Evolutionary conservation across 257 asterid species (phyloP), one percentile per base, ranked within the genome.

Genomic region (Voacanga thouarsii): DNA sequence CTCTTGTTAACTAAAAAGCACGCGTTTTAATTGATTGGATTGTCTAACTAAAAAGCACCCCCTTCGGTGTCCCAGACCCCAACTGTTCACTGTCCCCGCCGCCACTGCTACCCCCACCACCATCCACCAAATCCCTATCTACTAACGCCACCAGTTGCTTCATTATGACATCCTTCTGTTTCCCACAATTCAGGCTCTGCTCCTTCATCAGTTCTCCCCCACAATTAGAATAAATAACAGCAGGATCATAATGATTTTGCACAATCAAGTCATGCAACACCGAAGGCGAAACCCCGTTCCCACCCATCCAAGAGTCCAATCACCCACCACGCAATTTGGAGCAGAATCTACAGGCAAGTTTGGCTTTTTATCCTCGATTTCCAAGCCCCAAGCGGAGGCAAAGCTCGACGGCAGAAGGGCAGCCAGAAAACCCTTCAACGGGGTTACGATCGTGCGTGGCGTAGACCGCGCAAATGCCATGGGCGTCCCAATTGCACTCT

Each of bases 401-500:
- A n/a, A n/a, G 21, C 73, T 90, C 91, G 3, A 80, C 73, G 2
- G 88, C 87, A 67, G 94, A 78, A 7, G 98, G 99, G 45, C 96
- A 89, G 0, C 97, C 99, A 5, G 97, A 80, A 73, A 93, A 88
- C 0, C 90, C 93, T 33, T 91, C 93, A 43, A 90, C 70, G 3
- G 96, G 91, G 57, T 43, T 45, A 23, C 98, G 97, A 76, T 89
- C 89, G 87, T 95, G 99, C 19, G 90, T 75, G 37, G 88, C 87
- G 73, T 90, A 84, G 41, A 83, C 90, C 12, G 83, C 80, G 75
- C 88, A 87, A 83, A 89, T 82, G 43, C 88, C 97, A 76, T 95
- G 99, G 59, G 98, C 93, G 71, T 93, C 97, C 90, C 91, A 91
- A 65, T 95, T 98, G 82, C 99, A 93, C 50, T 95, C 99, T 86